A percentile compares a stretch with the other conserved stretches of the same genome.
Evolutionary conservation across 2,329 filamentous ascomycete species (phyloP).

Genomic region (Penicillium sumatraense): DNA sequence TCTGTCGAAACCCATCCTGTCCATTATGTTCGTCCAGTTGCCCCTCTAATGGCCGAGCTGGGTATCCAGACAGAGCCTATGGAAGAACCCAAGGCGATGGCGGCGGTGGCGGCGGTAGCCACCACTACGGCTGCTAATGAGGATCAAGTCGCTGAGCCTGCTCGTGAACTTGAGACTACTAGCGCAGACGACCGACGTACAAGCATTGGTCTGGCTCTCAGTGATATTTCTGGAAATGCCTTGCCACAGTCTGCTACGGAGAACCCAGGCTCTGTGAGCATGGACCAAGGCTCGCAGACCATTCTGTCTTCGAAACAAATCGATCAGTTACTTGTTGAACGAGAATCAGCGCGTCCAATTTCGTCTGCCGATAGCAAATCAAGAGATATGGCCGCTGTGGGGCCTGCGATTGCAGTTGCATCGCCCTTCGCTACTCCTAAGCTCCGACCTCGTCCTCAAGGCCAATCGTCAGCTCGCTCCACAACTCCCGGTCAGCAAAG

Average conservation of each 20-base stretch:
- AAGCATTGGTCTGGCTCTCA: conserved; percentile 57
- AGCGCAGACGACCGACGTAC: conserved; percentile 30
- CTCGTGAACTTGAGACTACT: conserved; percentile 36
- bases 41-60: conserved; percentile 22
- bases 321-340: conserved; percentile 71
- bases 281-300: conserved; percentile 80
- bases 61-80: conserved; percentile 30
- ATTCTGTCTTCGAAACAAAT: conserved; percentile 80
- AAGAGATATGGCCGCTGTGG: conserved; percentile 29
- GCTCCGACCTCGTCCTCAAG: conserved; percentile 33
- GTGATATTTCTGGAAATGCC: conserved; percentile 66
- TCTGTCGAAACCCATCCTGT: conserved; percentile 54
- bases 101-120: conserved; percentile 38
- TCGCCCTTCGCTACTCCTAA: conserved; percentile 46
- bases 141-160: conserved; percentile 65
- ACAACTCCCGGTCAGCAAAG: conserved; percentile 52
- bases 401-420: conserved; percentile 3
- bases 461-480: conserved; percentile 37
- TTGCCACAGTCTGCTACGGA: conserved; percentile 31
- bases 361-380: conserved; percentile 39
- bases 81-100: conserved; percentile 24
- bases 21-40: conserved; percentile 36
- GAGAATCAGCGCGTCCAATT: conserved; percentile 41
- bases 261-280: conserved; percentile 49
- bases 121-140: conserved; percentile 63